Conservation (phyloP, 2,329 filamentous ascomycete genomes). For the Triangularia setosa region DNA sequence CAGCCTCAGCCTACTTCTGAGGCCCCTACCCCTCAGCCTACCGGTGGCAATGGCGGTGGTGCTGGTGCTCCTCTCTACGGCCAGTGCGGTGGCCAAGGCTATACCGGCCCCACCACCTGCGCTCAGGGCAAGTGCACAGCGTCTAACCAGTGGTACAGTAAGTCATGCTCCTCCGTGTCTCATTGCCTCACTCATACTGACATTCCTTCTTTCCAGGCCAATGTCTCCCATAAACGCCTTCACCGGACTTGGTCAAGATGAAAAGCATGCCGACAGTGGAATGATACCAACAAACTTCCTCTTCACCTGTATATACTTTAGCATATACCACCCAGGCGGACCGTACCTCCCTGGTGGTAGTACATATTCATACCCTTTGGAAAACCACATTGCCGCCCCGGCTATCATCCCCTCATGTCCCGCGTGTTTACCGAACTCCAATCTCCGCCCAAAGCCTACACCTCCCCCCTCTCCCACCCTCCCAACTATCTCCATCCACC, state of each 20-base stretch:
- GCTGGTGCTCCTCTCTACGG: slow-evolving; percentile 20
- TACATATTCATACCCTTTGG: background rate
- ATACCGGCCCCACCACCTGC: slow-evolving; percentile 23
- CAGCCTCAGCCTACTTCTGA: background rate
- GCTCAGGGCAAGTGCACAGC: slow-evolving; percentile 23
- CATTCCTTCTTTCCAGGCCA: background rate
- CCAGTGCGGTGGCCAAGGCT: slow-evolving; percentile 27
- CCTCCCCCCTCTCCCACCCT: background rate
- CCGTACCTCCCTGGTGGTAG: background rate
- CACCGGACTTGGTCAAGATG: background rate
- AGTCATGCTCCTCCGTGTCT: slow-evolving; percentile 1
- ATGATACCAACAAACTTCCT: background rate
- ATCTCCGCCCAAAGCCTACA: background rate
- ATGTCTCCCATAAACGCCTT: slow-evolving; percentile 3
- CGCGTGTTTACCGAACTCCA: background rate
- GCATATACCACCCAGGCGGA: background rate
- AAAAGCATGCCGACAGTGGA: background rate
- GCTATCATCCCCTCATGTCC: background rate
- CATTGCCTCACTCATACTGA: background rate
- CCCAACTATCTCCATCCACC: background rate
- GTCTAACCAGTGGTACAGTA: slow-evolving; percentile 24
- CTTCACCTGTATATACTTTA: slow-evolving; percentile 2
- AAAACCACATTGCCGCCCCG: background rate
- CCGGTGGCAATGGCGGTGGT: background rate
- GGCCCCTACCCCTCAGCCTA: slow-evolving; percentile 2